phyloP scores from a whole-genome alignment of 2,329 filamentous ascomycete species.

The Fusarium euwallaceae region DNA sequence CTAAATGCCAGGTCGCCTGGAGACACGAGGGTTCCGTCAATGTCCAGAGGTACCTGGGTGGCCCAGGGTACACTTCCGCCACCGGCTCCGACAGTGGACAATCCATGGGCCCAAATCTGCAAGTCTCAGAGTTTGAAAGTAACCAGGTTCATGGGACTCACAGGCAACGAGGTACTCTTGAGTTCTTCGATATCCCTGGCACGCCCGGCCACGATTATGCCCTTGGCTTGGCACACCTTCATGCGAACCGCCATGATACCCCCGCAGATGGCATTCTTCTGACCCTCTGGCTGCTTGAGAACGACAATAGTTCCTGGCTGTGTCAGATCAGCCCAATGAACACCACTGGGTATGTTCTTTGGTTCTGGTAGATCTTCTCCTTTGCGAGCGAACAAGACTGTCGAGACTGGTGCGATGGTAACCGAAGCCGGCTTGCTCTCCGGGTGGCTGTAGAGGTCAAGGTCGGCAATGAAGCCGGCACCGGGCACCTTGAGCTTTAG shows the following conservation, averaged over 20 bases:
- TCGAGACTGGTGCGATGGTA: constrained; percentile 68
- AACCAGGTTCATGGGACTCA: constrained; percentile 53
- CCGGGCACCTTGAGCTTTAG: constrained; percentile 76
- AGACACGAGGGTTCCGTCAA: constrained; percentile 58
- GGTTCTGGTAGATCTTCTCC: constrained; percentile 52
- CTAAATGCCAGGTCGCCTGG: constrained; percentile 78
- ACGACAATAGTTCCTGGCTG: constrained; percentile 72
- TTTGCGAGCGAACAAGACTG: constrained; percentile 74
- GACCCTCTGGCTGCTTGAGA: constrained; percentile 73
- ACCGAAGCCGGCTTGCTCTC: constrained; percentile 45
- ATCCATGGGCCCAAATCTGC: constrained; percentile 68
- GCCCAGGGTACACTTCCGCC: constrained; percentile 69
- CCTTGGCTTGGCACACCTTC: constrained; percentile 70
- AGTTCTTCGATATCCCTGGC: constrained; percentile 76
- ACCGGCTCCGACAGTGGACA: constrained; percentile 70
- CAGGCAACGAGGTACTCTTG: constrained; percentile 66
- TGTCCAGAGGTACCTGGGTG: constrained; percentile 59
- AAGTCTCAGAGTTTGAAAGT: constrained; percentile 32
- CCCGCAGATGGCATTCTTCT: constrained; percentile 79
- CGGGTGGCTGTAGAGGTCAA: constrained; percentile 52
- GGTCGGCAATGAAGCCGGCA: constrained; percentile 76
- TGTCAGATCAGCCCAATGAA: constrained; percentile 78
- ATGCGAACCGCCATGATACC: constrained; percentile 82
- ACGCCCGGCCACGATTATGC: constrained; percentile 76
- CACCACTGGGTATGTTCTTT: constrained; percentile 67